Evolutionary conservation across 1,284 basidiomycete genomes (phyloP).

Genomic region (Ganoderma lucidum): DNA sequence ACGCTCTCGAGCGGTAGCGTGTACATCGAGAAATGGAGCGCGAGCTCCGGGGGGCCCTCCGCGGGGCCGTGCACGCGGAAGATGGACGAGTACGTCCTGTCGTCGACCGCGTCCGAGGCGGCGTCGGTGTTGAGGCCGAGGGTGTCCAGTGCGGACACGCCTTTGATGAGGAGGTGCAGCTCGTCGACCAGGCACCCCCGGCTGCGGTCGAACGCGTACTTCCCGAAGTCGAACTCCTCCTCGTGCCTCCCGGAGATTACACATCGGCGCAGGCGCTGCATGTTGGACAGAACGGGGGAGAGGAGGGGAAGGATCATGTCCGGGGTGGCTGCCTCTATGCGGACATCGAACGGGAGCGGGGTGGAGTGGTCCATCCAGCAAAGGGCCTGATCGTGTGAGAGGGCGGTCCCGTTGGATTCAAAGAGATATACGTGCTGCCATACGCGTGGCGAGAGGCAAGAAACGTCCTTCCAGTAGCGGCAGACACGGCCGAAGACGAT

Average conservation of each 20-base stretch:
- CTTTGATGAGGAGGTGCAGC: constrained; percentile 33
- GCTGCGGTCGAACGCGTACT: constrained; percentile 25
- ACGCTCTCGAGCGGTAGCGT: constrained; percentile 52
- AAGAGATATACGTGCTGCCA: constrained; percentile 67
- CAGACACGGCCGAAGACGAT: constrained; percentile 61
- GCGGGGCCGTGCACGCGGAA: constrained; percentile 33
- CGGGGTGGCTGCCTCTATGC: constrained; percentile 55
- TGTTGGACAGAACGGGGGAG: constrained; percentile 61
- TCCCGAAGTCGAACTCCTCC: constrained; percentile 34
- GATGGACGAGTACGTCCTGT: constrained; percentile 24
- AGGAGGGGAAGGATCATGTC: constrained; percentile 68
- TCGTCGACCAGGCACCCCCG: constrained; percentile 27
- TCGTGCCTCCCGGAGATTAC: constrained; percentile 44
- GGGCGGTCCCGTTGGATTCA: constrained; percentile 46
- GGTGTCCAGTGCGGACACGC: constrained; percentile 27
- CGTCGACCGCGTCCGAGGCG: constrained; percentile 22
- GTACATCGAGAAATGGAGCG: constrained; percentile 46
- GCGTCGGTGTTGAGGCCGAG: constrained; percentile 25
- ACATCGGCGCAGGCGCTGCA: constrained; percentile 64
- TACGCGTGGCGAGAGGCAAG: constrained; percentile 57
- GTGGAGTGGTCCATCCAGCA: constrained; percentile 62
- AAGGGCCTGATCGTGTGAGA: constrained; percentile 54
- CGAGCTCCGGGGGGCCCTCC: constrained; percentile 26
- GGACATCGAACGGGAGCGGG: constrained; percentile 62
- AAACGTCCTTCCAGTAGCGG: constrained; percentile 49